Base-by-base conservation (phyloP, 2,329 filamentous ascomycete genomes). In the Fusarium nisikadoi region DNA sequence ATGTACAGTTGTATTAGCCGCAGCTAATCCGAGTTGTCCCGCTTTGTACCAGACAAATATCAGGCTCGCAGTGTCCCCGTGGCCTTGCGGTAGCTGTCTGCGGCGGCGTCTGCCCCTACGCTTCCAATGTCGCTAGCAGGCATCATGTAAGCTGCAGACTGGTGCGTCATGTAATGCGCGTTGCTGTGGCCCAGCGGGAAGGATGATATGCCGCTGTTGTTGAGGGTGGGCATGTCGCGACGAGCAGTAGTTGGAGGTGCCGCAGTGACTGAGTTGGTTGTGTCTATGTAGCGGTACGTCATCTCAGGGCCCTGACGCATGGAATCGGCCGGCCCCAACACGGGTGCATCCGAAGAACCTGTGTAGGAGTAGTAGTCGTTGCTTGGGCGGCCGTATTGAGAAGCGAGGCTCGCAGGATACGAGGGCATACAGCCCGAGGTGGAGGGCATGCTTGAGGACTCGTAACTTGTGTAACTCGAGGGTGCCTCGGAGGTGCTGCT, bases 231-330 rank as follows among this genome's bases (percentile, higher is more conserved):
- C 38, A 68, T 42, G 25, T 62, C 71, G 46, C 71, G 71, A 25
- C 71, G 71, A 50, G 53, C 53, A 70, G 59, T 56, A 3, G 60
- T 33, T 13, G 62, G 56, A 16, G 52, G 55, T 12, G 69, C 64
- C 9, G 71, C 63, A 6, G 66, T 43, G 11, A 71, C 70, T 42
- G 65, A 52, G 12, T 65, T 70, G 27, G 77, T 79, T 31, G 78
- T 77, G 52, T 80, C 79, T 7, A 71, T 73, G 65, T 80, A 81
- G 56, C 79, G 76, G 73, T 81, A 81, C 27, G 75, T 66, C 63
- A 80, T 75, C 36, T 79, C 75, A 31, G 70, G 56, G 6, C 67
- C 62, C 20, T 41, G 46, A 39, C 74, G 68, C 56, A 70, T 54
- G 5, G 73, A 58, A 27, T 67, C 68, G 10, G 46, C 39, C 16